Conservation (phyloP, 75 land plant genomes). For the Sequoia sempervirens region DNA sequence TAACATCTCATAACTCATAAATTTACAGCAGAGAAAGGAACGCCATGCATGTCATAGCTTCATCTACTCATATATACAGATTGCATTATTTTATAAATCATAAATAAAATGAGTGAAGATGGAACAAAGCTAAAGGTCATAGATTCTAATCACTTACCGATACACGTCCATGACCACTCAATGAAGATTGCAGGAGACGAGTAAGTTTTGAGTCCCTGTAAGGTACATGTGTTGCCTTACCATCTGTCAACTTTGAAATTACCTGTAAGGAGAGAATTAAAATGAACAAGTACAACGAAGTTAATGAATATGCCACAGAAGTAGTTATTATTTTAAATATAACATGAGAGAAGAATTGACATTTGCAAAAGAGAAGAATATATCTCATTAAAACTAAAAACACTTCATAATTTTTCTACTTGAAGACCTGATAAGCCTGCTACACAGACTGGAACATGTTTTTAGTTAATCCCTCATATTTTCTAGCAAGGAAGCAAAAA, state of each 20-base stretch:
- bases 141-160: conserved; percentile 46
- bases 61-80: conserved; percentile 5
- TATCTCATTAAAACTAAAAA: neutral
- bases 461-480: neutral
- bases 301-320: neutral
- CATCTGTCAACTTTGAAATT: conserved; percentile 81
- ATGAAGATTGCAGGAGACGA: conserved; percentile 86
- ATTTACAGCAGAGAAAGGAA: neutral
- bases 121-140: neutral
- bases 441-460: neutral
- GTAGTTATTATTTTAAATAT: neutral
- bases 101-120: neutral
- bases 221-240: conserved; percentile 90
- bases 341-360: neutral
- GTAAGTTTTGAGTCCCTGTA: conserved; percentile 97
- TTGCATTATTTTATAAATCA: neutral
- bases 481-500: neutral
- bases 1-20: neutral
- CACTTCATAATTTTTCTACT: neutral
- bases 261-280: conserved; percentile 44
- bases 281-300: neutral
- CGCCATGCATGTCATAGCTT: neutral
- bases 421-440: neutral
- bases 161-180: conserved; percentile 91
- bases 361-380: neutral